These are phyloP conservation scores for Silene coronaria DNA, from an alignment of 179 eudicot species.

Conservation along the genomic window DNA sequence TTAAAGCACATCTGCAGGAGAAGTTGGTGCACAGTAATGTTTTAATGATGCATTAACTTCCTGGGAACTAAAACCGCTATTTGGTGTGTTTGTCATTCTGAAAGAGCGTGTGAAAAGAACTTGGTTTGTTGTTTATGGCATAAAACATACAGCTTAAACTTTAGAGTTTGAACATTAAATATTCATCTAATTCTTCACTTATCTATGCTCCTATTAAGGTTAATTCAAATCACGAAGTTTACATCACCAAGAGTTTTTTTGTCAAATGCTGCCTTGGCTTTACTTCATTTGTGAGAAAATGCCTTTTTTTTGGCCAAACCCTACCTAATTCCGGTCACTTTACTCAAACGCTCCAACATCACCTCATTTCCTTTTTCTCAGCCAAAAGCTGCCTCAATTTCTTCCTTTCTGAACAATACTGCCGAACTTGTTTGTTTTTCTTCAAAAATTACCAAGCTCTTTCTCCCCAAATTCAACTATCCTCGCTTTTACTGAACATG, in stretches of 20 bases:
- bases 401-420: too few species aligned
- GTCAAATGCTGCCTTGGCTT: too few species aligned
- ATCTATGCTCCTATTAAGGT: not conserved
- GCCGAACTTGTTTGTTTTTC: too few species aligned
- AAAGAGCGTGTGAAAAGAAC: not conserved
- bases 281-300: too few species aligned
- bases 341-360: too few species aligned
- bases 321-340: too few species aligned
- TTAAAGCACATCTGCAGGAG: constrained; percentile 74
- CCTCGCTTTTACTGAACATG: too few species aligned
- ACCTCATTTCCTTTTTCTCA: too few species aligned
- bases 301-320: too few species aligned
- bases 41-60: not conserved
- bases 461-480: too few species aligned
- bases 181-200: not conserved
- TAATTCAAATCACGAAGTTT: not conserved
- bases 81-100: not conserved
- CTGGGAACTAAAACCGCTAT: not conserved
- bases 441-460: too few species aligned
- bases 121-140: not conserved
- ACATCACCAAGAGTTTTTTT: not conserved
- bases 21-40: not conserved
- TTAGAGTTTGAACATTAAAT: not conserved
- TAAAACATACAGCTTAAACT: not conserved
- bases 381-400: too few species aligned